Base-by-base conservation (phyloP, 208 protist genomes). In the Leishmania arabica region DNA sequence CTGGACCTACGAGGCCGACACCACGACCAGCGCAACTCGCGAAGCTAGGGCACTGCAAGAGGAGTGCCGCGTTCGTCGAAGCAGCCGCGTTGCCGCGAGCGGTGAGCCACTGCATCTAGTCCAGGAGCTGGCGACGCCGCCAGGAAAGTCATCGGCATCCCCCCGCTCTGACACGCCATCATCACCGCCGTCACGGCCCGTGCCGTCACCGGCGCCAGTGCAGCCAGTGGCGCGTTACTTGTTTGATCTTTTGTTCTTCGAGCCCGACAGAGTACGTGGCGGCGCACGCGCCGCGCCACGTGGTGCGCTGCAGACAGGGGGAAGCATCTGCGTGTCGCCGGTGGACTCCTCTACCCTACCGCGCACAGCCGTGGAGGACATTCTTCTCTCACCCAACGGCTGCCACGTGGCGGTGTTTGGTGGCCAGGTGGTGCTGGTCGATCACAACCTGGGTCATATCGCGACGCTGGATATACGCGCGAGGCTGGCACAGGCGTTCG, bases 221-320 rank as follows among this genome's bases (percentile, higher is more conserved):
- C 47, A n/a, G 49, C 81, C 75, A 1, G 49, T 37, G 60, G 37
- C 68, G 0, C 37, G 53, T n/a, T 81, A 81, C 71, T 11, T 85
- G 31, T 81, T 85, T n/a, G 81, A 85, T 42, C 77, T 85, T 9
- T 42, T 85, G 5, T 85, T 85, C 54, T 85, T 85, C 37, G 81
- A 78, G 0, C 37, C 54, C 3, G 72, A 78, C 54, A 47, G 72
- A 15, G 3, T 54, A 8, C 31, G 24, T 17, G 15, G 60, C 58
- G 27, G 31, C 0, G 19, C 51, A 64, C 19, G 49, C 34, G 49
- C 77, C 31, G 17, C 49, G 62, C 58, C 53, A 66, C n/a, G 24
- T 27, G 21, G n/a, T 6, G 47, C 21, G 70, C 70, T 11, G 24
- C 34, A 34, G 51, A n/a, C 21, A 15, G 34, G 72, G 1, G 62